Evolutionary conservation across 129 eudicot species (phyloP).

Genomic region (Chrysanthemum makinoi): DNA sequence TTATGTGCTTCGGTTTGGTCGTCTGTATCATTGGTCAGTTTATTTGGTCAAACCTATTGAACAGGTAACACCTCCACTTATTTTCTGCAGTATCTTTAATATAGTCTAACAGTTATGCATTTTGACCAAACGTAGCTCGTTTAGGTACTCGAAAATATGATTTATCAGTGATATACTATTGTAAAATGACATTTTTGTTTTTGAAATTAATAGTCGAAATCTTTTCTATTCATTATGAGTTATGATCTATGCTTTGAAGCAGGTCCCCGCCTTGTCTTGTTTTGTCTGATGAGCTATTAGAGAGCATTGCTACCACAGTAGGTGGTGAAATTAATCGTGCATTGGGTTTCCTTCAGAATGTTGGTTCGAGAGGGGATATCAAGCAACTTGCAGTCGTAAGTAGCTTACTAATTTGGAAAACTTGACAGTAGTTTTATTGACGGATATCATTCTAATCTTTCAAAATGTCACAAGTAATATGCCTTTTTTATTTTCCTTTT

Average conservation of each 20-base stretch:
- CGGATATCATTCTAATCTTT: not conserved
- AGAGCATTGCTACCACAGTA: conserved; percentile 45
- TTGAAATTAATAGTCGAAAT: not conserved
- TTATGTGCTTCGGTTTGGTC: conserved; percentile 54
- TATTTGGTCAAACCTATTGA: conserved; percentile 54
- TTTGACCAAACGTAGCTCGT: not conserved
- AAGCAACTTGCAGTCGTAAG: conserved; percentile 66
- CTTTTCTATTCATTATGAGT: not conserved
- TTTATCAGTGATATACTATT: not conserved
- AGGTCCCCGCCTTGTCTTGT: conserved; percentile 70
- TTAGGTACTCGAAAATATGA: not conserved
- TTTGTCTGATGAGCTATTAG: conserved; percentile 63
- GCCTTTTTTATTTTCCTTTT: not conserved
- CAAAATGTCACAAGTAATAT: not conserved
- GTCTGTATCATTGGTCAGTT: conserved; percentile 65
- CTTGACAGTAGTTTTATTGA: not conserved
- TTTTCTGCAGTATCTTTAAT: not conserved
- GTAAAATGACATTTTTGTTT: not conserved
- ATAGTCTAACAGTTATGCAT: not conserved
- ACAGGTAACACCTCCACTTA: conserved; percentile 32
- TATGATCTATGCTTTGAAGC: conserved; percentile 20
- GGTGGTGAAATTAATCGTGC: conserved; percentile 61
- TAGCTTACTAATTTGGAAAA: conserved; percentile 9
- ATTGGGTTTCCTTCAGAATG: conserved; percentile 53
- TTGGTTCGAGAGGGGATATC: conserved; percentile 67